Conservation (phyloP, 169 alveolate species). For the Plasmodium inui region DNA sequence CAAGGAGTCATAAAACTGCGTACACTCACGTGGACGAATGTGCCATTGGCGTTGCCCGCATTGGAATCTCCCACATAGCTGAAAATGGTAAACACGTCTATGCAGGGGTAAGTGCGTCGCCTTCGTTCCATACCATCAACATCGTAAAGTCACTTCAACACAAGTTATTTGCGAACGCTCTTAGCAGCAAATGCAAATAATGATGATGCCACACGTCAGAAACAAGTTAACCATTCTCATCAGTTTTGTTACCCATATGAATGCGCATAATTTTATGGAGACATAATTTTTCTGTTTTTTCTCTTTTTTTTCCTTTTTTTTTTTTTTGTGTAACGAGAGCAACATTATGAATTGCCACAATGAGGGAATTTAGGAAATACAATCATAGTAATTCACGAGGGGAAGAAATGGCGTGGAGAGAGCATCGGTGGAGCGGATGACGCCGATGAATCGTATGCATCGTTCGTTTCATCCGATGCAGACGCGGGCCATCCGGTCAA, state of each 20-base stretch:
- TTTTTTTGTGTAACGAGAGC: neutral
- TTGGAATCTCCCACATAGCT: neutral
- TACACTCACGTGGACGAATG: neutral
- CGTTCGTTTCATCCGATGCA: neutral
- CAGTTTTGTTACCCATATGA: neutral
- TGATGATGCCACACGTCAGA: neutral
- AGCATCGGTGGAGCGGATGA: neutral
- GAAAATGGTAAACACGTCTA: neutral
- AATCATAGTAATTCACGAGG: neutral
- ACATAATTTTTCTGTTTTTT: neutral
- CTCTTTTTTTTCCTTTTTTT: neutral
- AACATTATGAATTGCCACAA: neutral
- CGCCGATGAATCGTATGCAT: neutral
- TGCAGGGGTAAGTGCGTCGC: neutral
- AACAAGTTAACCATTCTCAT: neutral
- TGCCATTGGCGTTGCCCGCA: neutral
- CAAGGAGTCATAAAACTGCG: neutral
- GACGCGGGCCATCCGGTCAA: neutral
- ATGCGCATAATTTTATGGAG: neutral
- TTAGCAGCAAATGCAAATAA: neutral
- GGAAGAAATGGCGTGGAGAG: neutral
- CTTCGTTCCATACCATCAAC: neutral
- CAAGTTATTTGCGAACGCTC: neutral
- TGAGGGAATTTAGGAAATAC: slow-evolving; percentile 58
- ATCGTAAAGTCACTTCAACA: neutral